Percentiles rank a stretch among this genome's conserved stretches.
These are phyloP conservation scores for Phellinidium pouzarii DNA, from an alignment of 1,284 basidiomycete species.

Conservation along the genomic window DNA sequence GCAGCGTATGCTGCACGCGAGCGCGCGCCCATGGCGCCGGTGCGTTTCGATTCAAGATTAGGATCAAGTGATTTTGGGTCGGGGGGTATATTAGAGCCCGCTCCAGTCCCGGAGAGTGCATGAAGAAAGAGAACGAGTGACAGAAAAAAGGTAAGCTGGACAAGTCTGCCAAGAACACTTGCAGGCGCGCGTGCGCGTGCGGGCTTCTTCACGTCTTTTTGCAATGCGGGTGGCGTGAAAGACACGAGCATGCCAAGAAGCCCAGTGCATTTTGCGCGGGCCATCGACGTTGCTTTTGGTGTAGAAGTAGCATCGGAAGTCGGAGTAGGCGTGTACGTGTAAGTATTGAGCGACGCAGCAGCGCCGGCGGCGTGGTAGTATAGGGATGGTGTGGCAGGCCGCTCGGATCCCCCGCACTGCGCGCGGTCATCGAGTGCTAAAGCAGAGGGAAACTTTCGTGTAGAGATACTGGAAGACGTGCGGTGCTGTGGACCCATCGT, in stretches of 20 bases:
- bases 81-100: not conserved
- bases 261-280: not conserved
- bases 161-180: not conserved
- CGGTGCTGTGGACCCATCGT: too few species aligned
- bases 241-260: not conserved
- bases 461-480: not conserved
- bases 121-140: conserved; percentile 2
- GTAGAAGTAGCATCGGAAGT: not conserved
- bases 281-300: not conserved
- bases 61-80: not conserved
- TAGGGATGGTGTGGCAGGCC: not conserved
- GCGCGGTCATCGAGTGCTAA: too few species aligned
- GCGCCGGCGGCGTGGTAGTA: too few species aligned
- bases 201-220: not conserved
- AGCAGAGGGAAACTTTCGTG: too few species aligned
- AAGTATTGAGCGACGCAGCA: not conserved
- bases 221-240: not conserved
- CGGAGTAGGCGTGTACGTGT: not conserved
- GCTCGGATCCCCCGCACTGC: not conserved
- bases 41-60: not conserved
- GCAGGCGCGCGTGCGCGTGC: not conserved
- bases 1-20: not conserved
- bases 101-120: not conserved
- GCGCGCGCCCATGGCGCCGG: not conserved
- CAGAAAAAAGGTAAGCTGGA: not conserved